Conservation (phyloP, 2,329 filamentous ascomycete genomes). For the Venturia carpophila region DNA sequence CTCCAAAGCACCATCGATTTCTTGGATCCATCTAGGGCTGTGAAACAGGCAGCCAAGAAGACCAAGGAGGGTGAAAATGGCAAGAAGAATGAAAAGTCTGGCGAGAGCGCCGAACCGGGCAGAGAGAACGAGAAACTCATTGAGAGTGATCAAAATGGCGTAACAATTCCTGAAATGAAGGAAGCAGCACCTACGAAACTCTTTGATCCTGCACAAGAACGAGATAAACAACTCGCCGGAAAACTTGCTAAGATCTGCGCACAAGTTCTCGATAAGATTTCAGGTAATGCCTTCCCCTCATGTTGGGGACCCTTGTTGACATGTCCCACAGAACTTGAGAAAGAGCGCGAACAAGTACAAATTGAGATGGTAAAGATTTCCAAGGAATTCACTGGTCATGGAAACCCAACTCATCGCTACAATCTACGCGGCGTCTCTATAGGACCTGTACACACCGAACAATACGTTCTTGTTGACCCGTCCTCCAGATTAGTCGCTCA, state of each 20-base stretch:
- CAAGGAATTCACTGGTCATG: background rate
- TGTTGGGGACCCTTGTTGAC: background rate
- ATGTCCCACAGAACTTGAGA: conserved; percentile 12
- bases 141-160: background rate
- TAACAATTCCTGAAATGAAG: background rate
- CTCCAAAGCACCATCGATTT: conserved; percentile 24
- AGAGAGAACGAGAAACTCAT: background rate
- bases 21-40: conserved; percentile 20
- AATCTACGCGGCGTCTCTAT: conserved; percentile 15
- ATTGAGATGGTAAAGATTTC: background rate
- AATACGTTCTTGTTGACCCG: conserved; percentile 11
- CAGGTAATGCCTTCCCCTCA: background rate
- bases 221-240: background rate
- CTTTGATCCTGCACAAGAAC: background rate
- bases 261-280: background rate
- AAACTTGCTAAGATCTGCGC: background rate
- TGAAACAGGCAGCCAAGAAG: background rate
- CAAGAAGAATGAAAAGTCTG: background rate
- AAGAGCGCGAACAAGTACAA: background rate
- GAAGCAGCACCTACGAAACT: background rate
- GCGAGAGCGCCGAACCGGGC: background rate
- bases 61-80: background rate
- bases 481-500: background rate
- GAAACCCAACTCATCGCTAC: conserved; percentile 10
- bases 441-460: background rate